Percentiles rank a stretch among this genome's conserved stretches.
These are phyloP conservation scores for Candida mesenterica DNA, from an alignment of 1,139 yeast species.

Conservation along the genomic window DNA sequence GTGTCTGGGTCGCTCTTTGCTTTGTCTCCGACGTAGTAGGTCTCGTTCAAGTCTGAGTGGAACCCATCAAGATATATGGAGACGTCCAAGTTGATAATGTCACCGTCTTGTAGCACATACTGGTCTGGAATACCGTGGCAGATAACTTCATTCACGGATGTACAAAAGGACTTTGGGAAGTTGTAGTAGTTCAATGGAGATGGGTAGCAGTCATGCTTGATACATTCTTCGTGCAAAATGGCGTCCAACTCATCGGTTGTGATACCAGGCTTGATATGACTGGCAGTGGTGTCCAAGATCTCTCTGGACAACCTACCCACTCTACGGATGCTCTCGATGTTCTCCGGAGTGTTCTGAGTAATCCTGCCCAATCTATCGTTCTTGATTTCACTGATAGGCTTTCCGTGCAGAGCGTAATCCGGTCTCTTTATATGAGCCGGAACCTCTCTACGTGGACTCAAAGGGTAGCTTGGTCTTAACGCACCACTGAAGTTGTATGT, in stretches of 20 bases:
- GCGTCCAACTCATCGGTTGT: constrained; percentile 93
- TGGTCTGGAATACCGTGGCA: constrained; percentile 98
- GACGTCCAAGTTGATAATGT: constrained; percentile 88
- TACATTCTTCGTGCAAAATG: constrained; percentile 81
- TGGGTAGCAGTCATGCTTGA: constrained; percentile 90
- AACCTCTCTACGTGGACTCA: constrained; percentile 65
- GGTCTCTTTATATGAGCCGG: constrained; percentile 75
- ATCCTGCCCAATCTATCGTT: constrained; percentile 70
- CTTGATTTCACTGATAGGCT: constrained; percentile 74
- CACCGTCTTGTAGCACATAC: constrained; percentile 85
- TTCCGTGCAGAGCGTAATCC: constrained; percentile 82
- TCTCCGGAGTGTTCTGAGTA: constrained; percentile 59
- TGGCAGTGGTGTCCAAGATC: constrained; percentile 82
- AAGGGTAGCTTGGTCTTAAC: constrained; percentile 77
- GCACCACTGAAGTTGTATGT: constrained; percentile 70
- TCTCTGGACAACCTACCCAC: constrained; percentile 82
- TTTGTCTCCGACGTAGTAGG: constrained; percentile 94
- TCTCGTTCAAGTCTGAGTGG: constrained; percentile 95
- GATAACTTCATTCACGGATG: constrained; percentile 90
- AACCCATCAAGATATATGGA: constrained; percentile 81
- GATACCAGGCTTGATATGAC: constrained; percentile 78
- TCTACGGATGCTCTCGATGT: constrained; percentile 68
- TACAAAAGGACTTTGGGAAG: constrained; percentile 90
- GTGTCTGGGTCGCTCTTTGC: constrained; percentile 71
- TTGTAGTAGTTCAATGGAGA: constrained; percentile 94